Conservation (phyloP, 768 basidiomycete species). For the Trametes villosa region DNA sequence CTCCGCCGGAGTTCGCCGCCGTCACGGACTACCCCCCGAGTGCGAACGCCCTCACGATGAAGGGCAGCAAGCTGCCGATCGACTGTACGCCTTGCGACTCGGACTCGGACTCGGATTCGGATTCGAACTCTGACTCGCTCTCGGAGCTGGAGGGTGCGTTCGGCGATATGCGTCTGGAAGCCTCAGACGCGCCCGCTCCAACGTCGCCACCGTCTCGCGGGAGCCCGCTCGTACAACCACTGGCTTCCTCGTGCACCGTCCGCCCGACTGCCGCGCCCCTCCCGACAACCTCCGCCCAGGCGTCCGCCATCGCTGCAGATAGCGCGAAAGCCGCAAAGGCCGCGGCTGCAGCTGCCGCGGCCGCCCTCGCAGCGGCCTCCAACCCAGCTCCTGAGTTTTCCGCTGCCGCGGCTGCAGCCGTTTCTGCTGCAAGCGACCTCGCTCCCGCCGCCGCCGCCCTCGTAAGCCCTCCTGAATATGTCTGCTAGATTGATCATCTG, state of each 20-base stretch:
- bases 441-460: constrained; percentile 2
- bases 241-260: neutral
- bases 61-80: too few relatives aligned
- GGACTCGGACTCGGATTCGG: too few relatives aligned
- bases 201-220: neutral
- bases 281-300: neutral
- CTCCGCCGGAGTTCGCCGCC: neutral
- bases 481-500: neutral
- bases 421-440: constrained; percentile 1
- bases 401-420: neutral
- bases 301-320: neutral
- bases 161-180: neutral
- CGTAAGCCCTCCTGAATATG: neutral
- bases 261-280: neutral
- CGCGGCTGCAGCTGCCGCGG: neutral
- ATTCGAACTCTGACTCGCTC: too few relatives aligned
- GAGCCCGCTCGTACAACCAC: neutral
- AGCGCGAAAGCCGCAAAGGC: neutral
- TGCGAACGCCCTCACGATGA: neutral
- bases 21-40: neutral
- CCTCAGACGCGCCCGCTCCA: neutral
- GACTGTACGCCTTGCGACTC: too few relatives aligned
- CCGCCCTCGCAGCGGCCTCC: neutral
- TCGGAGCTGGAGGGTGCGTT: neutral
- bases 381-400: neutral